phyloP scores from a whole-genome alignment of 73 alveolate genomes.

The Blepharisma stoltei region DNA sequence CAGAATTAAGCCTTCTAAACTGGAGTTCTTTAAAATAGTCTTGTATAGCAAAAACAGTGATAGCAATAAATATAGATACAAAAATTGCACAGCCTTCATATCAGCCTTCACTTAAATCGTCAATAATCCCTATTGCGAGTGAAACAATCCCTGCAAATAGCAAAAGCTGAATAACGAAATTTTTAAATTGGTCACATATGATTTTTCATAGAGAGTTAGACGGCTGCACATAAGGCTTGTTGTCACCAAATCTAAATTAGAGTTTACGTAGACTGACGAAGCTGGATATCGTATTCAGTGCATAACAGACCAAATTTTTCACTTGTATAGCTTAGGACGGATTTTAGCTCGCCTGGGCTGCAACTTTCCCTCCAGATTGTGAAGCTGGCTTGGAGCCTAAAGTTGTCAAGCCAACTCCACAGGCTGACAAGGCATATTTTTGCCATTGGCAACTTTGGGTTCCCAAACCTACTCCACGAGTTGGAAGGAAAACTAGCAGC shows the following conservation, averaged over 20 bases:
- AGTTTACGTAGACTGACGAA: too few relatives aligned
- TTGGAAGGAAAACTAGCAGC: too few relatives aligned
- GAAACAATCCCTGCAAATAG: constrained; percentile 92
- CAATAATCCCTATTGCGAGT: constrained; percentile 81
- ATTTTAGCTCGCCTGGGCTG: too few relatives aligned
- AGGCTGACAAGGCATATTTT: too few relatives aligned
- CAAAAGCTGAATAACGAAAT: constrained; percentile 82
- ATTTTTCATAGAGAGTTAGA: background rate
- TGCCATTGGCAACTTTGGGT: too few relatives aligned
- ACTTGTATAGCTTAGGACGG: too few relatives aligned
- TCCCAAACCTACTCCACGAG: too few relatives aligned
- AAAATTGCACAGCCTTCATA: constrained; percentile 64
- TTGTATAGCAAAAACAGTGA: constrained; percentile 60
- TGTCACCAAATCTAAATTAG: background rate
- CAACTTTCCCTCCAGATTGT: too few relatives aligned
- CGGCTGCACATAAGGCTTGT: background rate
- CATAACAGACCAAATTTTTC: too few relatives aligned
- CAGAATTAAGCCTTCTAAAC: constrained; percentile 70
- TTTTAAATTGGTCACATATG: constrained; percentile 82
- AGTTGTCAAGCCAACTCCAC: too few relatives aligned
- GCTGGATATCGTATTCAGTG: too few relatives aligned
- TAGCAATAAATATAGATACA: constrained; percentile 63
- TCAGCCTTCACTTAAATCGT: constrained; percentile 71
- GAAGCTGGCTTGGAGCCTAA: too few relatives aligned
- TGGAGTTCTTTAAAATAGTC: constrained; percentile 63